These are phyloP conservation scores for Aegilops sharonensis DNA, from an alignment of 176 grass and related monocot genomes.

Conservation along the genomic window DNA sequence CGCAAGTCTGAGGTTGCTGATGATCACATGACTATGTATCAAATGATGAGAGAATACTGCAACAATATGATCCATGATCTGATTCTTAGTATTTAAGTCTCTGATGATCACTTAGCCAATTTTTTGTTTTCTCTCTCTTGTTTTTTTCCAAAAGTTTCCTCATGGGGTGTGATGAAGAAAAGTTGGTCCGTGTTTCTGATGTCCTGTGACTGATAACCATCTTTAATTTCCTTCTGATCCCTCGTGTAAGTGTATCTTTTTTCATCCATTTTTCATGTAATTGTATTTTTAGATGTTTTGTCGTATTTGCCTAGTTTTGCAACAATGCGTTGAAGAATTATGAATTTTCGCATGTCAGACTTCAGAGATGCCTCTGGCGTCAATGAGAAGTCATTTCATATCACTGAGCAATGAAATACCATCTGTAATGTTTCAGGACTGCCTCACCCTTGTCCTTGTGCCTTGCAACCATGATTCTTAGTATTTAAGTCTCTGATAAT, in stretches of 20 bases:
- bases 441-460: too few relatives aligned
- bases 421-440: background rate
- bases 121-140: background rate
- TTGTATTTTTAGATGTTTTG: background rate
- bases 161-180: constrained; percentile 46
- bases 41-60: constrained; percentile 54
- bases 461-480: constrained; percentile 36
- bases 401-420: constrained; percentile 28
- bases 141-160: background rate
- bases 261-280: background rate
- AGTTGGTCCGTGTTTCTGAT: constrained; percentile 75
- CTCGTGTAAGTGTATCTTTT: background rate
- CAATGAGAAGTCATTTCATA: constrained; percentile 57
- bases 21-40: background rate
- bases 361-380: constrained; percentile 50
- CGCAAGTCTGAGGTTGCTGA: constrained; percentile 13
- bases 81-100: constrained; percentile 71
- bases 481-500: constrained; percentile 51
- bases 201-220: constrained; percentile 41
- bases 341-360: constrained; percentile 67
- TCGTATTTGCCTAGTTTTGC: too few relatives aligned
- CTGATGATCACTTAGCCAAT: constrained; percentile 28
- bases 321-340: constrained; percentile 41
- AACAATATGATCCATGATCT: constrained; percentile 62
- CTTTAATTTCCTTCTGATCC: constrained; percentile 36